These are phyloP conservation scores for Pichia sp. DNA, from an alignment of 1,139 yeast genomes.

Conservation along the genomic window DNA sequence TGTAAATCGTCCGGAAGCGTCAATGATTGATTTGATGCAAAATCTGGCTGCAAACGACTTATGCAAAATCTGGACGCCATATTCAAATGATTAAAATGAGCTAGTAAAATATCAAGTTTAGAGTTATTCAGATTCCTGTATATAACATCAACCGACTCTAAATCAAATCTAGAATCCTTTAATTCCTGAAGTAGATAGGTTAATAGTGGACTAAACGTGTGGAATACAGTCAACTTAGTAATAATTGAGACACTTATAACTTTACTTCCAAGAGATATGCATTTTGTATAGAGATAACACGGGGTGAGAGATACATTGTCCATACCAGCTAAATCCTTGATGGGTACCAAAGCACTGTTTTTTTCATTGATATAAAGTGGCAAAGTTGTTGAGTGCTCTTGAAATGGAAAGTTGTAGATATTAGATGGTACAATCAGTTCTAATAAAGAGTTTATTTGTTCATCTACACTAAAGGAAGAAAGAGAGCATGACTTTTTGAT, in stretches of 20 bases:
- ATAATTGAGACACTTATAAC: conserved; percentile 40
- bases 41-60: conserved; percentile 15
- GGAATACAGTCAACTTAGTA: conserved; percentile 39
- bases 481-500: conserved; percentile 1
- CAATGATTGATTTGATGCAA: conserved; percentile 9
- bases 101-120: conserved; percentile 15
- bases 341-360: conserved; percentile 39
- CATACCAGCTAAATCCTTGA: conserved; percentile 27
- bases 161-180: conserved; percentile 27
- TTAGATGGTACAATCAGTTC: conserved; percentile 24
- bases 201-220: conserved; percentile 44
- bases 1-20: conserved; percentile 11
- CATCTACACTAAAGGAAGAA: conserved; percentile 15
- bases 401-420: conserved; percentile 31
- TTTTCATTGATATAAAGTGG: conserved; percentile 35
- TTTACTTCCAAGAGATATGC: conserved; percentile 35
- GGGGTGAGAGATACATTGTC: conserved; percentile 13
- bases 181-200: conserved; percentile 41
- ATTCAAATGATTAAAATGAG: conserved; percentile 15
- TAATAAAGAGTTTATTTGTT: conserved; percentile 38
- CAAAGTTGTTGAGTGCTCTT: conserved; percentile 44
- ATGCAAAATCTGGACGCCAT: conserved; percentile 18
- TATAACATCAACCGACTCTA: conserved; percentile 6
- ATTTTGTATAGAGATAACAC: conserved; percentile 39
- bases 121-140: conserved; percentile 18